Evolutionary conservation across 2,329 filamentous ascomycete genomes (phyloP), one percentile per base, ranked within the genome.

Genomic region (Alternaria incomplexa): DNA sequence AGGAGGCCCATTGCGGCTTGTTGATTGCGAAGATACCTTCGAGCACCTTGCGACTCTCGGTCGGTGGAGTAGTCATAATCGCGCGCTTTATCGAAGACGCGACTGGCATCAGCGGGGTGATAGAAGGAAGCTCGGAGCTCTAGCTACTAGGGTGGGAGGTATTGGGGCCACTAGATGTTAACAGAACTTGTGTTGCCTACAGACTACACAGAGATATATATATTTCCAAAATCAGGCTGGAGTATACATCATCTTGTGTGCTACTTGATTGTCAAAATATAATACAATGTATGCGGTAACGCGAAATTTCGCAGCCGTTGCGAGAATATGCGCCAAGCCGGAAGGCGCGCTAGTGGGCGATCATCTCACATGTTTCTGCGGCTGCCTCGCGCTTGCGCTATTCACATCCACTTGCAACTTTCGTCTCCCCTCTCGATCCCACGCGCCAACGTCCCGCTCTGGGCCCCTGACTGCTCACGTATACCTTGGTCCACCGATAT

Each of bases 1-100:
- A 98, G 78, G 91, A 93, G 74, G 95, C 88, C 73, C 90, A 91
- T 74, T 90, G 85, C 26, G 96, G 96, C 82, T 99, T 99, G 83
- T 97, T 93, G 81, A 99, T 91, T 79, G 93, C 95, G 72, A 90
- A 87, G 64, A 89, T 84, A 69, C 89, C 89, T 77, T 91, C 88
- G 58, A 88, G 78, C 61, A 88, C 81, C 76, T 85, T 86, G 20
- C 67, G 69, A 44, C 67, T 67, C 44, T 78, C 72, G 58, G 69
- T 73, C 4, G 73, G 58, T 10, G 73, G 62, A 32, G 73, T 68
- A 51, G 72, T 61, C 77, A 78, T 70, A 44, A 56, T 40, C 17
- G 61, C 64, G 62, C 67, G 69, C 55, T 63, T 66, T 6, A 69
- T 36, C 3, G 56, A 50, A 15, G 61, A 62, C 56, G 54, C 63